phyloP scores from a whole-genome alignment of 495 filamentous ascomycete genomes.

The Aspergillus steynii region DNA sequence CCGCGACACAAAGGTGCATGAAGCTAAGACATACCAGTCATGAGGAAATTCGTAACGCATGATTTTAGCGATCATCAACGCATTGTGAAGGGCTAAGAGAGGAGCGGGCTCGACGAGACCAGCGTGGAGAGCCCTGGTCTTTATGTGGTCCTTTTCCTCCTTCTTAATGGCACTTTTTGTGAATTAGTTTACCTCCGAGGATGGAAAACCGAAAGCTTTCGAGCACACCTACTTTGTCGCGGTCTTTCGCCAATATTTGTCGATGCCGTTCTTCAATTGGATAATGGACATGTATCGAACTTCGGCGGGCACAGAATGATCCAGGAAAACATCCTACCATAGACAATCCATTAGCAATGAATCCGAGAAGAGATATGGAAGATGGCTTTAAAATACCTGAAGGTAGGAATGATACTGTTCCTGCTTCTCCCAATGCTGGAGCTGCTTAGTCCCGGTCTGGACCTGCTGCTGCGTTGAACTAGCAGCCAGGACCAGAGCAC shows the following conservation, averaged over 20 bases:
- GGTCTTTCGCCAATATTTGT: slow-evolving; percentile 86
- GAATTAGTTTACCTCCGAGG: slow-evolving; percentile 22
- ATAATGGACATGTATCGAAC: slow-evolving; percentile 88
- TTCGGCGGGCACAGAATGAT: slow-evolving; percentile 69
- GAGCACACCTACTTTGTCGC: slow-evolving; percentile 54
- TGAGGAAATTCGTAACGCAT: slow-evolving; percentile 83
- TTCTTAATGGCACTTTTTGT: slow-evolving; percentile 63
- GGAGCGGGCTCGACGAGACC: slow-evolving; percentile 71
- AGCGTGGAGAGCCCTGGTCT: slow-evolving; percentile 68
- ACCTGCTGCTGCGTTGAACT: slow-evolving; percentile 75
- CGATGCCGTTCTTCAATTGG: slow-evolving; percentile 92
- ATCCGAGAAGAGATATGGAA: slow-evolving; percentile 5
- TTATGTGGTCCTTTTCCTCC: slow-evolving; percentile 73
- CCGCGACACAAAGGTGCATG: not conserved
- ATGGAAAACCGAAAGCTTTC: not conserved
- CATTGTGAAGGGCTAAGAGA: slow-evolving; percentile 79
- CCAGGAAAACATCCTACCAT: slow-evolving; percentile 70
- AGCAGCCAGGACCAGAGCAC: slow-evolving; percentile 67
- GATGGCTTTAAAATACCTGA: slow-evolving; percentile 52
- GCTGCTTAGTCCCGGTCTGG: slow-evolving; percentile 77
- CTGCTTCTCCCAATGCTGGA: slow-evolving; percentile 81
- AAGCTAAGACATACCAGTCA: slow-evolving; percentile 59
- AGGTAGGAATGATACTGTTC: slow-evolving; percentile 73
- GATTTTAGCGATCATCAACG: slow-evolving; percentile 83
- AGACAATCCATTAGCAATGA: slow-evolving; percentile 1